A percentile compares a stretch with the other conserved stretches of the same genome.
Conservation (phyloP, 2,329 filamentous ascomycete genomes). For the Zarea fungicola region DNA sequence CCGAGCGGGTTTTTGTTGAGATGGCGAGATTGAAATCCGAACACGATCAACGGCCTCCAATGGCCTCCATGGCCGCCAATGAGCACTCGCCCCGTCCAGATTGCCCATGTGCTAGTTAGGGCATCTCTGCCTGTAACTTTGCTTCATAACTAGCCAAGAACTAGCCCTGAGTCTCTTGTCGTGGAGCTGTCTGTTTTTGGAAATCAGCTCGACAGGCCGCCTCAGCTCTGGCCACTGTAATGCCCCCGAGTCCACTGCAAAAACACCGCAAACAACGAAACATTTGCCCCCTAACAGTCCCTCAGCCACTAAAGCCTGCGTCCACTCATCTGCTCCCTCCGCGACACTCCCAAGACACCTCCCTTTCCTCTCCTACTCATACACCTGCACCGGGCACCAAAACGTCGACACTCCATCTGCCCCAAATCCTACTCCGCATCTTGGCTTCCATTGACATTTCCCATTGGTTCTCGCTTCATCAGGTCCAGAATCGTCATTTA, state of each 20-base stretch:
- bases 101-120: too few relatives aligned
- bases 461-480: slow-evolving; percentile 2
- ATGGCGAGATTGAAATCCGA: too few relatives aligned
- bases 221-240: not conserved
- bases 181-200: too few relatives aligned
- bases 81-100: too few relatives aligned
- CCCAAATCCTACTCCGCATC: slow-evolving; percentile 5
- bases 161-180: too few relatives aligned
- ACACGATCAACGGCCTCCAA: slow-evolving; percentile 9
- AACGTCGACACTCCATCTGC: not conserved
- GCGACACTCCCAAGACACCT: not conserved
- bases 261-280: not conserved
- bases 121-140: too few relatives aligned
- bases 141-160: too few relatives aligned
- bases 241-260: not conserved
- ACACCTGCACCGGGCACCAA: not conserved
- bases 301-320: not conserved
- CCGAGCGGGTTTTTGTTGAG: not conserved
- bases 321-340: slow-evolving; percentile 3
- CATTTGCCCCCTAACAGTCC: not conserved
- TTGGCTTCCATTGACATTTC: not conserved
- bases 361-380: not conserved
- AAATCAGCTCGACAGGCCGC: too few relatives aligned
- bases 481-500: not conserved
- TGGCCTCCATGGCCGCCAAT: too few relatives aligned